Percentiles rank a stretch among this genome's conserved stretches.
Evolutionary conservation across 2,329 filamentous ascomycete species (phyloP).

Genomic region (Colletotrichum acutatum): DNA sequence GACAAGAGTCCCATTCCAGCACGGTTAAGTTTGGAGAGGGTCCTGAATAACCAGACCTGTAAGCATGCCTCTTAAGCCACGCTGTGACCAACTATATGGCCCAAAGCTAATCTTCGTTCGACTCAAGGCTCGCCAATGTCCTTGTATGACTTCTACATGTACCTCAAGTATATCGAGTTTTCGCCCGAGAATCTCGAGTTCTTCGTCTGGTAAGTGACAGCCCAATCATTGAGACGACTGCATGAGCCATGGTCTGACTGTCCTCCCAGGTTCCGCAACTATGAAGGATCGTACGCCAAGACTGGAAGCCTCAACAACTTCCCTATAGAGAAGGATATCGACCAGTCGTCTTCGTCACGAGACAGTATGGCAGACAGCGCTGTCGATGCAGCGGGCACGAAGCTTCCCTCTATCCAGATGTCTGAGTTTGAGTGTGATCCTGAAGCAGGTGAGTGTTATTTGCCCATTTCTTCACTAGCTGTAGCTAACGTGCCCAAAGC

Average conservation of each 20-base stretch:
- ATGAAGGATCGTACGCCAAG: conserved; percentile 45
- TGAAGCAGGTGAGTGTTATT: conserved; percentile 44
- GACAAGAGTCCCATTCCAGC: conserved; percentile 50
- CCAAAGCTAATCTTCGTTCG: background rate
- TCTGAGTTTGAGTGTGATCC: conserved; percentile 41
- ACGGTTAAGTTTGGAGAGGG: conserved; percentile 54
- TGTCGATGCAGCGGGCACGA: background rate
- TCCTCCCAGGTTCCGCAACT: conserved; percentile 54
- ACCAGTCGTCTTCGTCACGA: conserved; percentile 2
- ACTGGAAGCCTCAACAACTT: conserved; percentile 31
- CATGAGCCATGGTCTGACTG: background rate
- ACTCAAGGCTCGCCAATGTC: conserved; percentile 57
- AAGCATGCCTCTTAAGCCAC: background rate
- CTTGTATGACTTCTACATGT: conserved; percentile 62
- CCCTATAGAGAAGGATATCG: conserved; percentile 24
- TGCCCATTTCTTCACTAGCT: background rate
- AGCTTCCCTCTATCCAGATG: conserved; percentile 35
- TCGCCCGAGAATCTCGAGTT: conserved; percentile 62
- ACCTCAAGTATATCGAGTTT: conserved; percentile 60
- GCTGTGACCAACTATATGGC: background rate
- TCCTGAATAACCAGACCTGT: conserved; percentile 61
- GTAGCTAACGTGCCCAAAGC: conserved; percentile 33
- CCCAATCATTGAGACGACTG: rapidly evolving
- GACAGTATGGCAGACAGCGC: conserved; percentile 19
- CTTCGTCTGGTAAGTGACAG: conserved; percentile 55